Evolutionary conservation across 768 basidiomycete species (phyloP), one percentile per base, ranked within the genome.

Genomic region (Boletus barrowsii): DNA sequence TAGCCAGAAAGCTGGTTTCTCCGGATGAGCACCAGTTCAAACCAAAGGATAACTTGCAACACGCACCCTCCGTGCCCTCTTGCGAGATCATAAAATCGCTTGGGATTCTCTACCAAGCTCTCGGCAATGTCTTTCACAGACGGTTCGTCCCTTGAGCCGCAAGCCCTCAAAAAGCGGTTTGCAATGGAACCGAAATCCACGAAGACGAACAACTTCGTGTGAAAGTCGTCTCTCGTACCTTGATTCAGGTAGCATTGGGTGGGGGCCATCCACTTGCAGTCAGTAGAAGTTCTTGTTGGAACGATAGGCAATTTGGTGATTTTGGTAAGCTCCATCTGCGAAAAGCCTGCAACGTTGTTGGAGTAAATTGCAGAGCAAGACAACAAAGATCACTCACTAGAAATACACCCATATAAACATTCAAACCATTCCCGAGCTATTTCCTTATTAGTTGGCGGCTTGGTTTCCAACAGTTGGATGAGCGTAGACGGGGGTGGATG

Each of bases 101-200:
- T 72, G 11, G 90, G 88, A 67, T 91, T 76, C 3, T 75, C 75
- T 14, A 93, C 65, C 29, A 93, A 68, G 50, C 83, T 85, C 47
- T 78, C 77, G 0, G 83, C 85, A 41, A 91, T 76, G 68, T 93
- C 91, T 53, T 90, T 85, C 4, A 90, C 81, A 42, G 82, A 90
- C 2, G 93, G 94, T 63, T 92, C 90, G 32, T 82, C 83, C 62
- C 83, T 86, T n/a, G 93, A 88, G 4, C 94, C 93, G 59, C 91
- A 90, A 9, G 88, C 86, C 47, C 78, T 80, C 41, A 98, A 75
- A 70, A 98, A 97, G 4, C 78, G 75, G 62, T 93, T 94, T 36
- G 87, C 94, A 9, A 76, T 72, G 2, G 76, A 63, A 1, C 93
- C 93, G 67, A 94, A 95, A 67, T 95, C 84, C 45, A 97, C 83